A percentile compares a stretch with the other conserved stretches of the same genome.
These are phyloP conservation scores for Scutellaria galericulata DNA, from an alignment of 257 asterid genomes.

Conservation along the genomic window DNA sequence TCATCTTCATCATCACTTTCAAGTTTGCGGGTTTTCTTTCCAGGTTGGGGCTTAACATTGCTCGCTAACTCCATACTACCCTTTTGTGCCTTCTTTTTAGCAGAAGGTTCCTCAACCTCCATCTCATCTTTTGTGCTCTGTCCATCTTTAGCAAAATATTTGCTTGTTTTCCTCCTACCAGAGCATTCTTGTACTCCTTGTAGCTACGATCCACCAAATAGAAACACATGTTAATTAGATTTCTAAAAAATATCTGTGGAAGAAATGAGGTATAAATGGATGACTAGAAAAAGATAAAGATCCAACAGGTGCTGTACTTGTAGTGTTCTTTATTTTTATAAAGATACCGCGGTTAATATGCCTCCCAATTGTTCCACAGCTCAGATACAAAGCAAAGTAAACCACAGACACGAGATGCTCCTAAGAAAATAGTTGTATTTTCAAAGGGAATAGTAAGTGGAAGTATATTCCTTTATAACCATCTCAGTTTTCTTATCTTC, in stretches of 20 bases:
- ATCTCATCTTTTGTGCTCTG: conserved; percentile 54
- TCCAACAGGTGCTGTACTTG: conserved; percentile 18
- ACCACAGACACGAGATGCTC: background rate
- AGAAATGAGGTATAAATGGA: conserved; percentile 22
- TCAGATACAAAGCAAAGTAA: background rate
- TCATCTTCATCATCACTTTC: conserved; percentile 72
- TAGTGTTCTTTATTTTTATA: conserved; percentile 3
- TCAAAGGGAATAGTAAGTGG: background rate
- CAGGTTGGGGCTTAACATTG: conserved; percentile 58
- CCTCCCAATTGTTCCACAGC: conserved; percentile 7
- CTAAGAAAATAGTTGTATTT: background rate
- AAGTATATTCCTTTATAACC: background rate
- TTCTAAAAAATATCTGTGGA: conserved; percentile 12
- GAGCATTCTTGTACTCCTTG: conserved; percentile 69
- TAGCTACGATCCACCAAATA: conserved; percentile 42
- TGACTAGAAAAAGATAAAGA: conserved; percentile 3
- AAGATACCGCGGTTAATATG: background rate
- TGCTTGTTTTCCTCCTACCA: conserved; percentile 88
- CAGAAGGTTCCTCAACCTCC: conserved; percentile 60
- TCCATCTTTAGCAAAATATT: conserved; percentile 72
- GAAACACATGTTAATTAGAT: conserved; percentile 12
- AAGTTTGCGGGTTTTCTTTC: conserved; percentile 61
- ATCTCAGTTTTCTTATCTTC: conserved; percentile 12
- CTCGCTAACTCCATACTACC: conserved; percentile 39
- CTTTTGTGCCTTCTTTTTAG: conserved; percentile 60